Evolutionary conservation across 2,329 filamentous ascomycete genomes (phyloP).

Genomic region (Fusarium cyanostomum): DNA sequence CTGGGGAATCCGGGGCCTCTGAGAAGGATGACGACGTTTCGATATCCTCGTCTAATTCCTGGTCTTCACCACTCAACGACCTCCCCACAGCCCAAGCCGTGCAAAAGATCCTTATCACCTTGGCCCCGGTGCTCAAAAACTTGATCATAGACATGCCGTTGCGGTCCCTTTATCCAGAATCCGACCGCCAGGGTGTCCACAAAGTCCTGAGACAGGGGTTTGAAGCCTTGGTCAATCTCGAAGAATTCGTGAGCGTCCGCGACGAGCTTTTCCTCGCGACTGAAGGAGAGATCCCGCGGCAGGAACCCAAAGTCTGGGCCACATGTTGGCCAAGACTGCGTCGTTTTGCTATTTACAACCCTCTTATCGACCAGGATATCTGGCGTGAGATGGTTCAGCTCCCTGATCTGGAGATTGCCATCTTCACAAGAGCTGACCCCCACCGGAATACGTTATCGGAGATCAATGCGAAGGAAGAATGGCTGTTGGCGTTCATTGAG

Average conservation of each 20-base stretch:
- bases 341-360: constrained; percentile 31
- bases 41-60: background rate
- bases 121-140: constrained; percentile 18
- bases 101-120: constrained; percentile 2
- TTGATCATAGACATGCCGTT: constrained; percentile 39
- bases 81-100: background rate
- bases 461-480: constrained; percentile 13
- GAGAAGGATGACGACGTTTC: too few species aligned
- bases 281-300: fast-evolving
- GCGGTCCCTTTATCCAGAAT: background rate
- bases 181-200: background rate
- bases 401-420: constrained; percentile 1
- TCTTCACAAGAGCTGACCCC: constrained; percentile 13
- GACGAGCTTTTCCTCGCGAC: constrained; percentile 31
- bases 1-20: background rate
- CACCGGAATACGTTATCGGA: background rate
- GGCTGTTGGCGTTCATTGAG: constrained; percentile 1
- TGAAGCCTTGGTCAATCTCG: constrained; percentile 31
- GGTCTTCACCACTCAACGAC: constrained; percentile 9
- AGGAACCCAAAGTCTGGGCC: constrained; percentile 23
- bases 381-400: constrained; percentile 8
- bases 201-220: constrained; percentile 25
- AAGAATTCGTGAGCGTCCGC: constrained; percentile 37
- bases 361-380: fast-evolving
- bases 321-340: constrained; percentile 35